Evolutionary conservation across 352 stramenopile genomes (phyloP).

Genomic region (Pythium monospermum): DNA sequence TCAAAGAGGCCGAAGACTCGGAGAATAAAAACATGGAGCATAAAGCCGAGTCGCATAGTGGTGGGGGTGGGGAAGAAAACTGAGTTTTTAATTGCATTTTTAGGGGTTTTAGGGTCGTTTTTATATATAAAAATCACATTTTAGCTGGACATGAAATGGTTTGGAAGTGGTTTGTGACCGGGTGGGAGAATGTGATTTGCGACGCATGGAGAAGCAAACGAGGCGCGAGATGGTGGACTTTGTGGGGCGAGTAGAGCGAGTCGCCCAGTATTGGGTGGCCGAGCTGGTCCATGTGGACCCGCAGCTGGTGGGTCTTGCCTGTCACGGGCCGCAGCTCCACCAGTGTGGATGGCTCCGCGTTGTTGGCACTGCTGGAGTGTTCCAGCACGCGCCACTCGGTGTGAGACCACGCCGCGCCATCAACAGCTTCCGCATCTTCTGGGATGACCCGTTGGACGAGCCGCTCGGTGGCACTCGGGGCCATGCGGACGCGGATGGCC

Average conservation of each 20-base stretch:
- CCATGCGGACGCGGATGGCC: conserved; percentile 45
- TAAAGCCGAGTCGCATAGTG: conserved; percentile 41
- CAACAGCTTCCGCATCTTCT: background rate
- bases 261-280: conserved; percentile 93
- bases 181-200: conserved; percentile 11
- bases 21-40: conserved; percentile 88
- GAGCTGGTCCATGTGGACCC: conserved; percentile 90
- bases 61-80: conserved; percentile 28
- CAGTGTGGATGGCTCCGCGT: conserved; percentile 25
- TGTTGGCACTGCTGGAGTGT: conserved; percentile 5
- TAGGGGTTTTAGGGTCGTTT: too few relatives aligned
- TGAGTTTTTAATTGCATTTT: too few relatives aligned
- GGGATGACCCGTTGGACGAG: conserved; percentile 51
- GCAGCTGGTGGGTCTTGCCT: conserved; percentile 92
- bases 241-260: conserved; percentile 64
- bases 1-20: conserved; percentile 93
- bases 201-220: conserved; percentile 29
- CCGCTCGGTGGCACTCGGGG: conserved; percentile 33
- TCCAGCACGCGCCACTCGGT: conserved; percentile 34
- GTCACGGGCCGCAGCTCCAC: conserved; percentile 71
- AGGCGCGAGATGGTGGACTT: conserved; percentile 34
- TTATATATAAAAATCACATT: too few relatives aligned
- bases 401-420: conserved; percentile 10
- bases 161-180: conserved; percentile 2
- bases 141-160: conserved; percentile 4